phyloP scores from a whole-genome alignment of 2,329 filamentous ascomycete species.

The Trichoderma afroharzianum region DNA sequence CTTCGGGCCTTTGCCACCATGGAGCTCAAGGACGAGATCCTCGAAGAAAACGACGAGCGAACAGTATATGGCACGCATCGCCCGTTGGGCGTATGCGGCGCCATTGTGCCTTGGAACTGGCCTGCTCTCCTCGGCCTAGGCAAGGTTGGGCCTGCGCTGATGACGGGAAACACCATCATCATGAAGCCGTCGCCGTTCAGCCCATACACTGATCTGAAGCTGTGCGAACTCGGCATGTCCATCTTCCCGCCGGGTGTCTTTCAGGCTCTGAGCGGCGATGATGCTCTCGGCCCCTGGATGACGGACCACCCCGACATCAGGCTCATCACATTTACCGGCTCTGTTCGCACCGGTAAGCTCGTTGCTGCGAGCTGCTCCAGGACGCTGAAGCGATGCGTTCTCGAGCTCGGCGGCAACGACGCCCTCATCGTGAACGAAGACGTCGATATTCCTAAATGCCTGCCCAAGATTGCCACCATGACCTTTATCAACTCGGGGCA shows the following conservation, averaged over 20 bases:
- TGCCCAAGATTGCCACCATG: constrained; percentile 36
- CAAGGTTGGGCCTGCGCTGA: constrained; percentile 54
- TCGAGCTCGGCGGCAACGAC: constrained; percentile 67
- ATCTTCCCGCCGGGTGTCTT: constrained; percentile 61
- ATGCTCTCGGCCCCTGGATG: constrained; percentile 56
- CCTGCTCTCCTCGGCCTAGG: constrained; percentile 40
- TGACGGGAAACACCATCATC: constrained; percentile 55
- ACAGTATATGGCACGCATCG: constrained; percentile 19
- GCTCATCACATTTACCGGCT: constrained; percentile 71
- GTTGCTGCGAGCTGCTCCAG: constrained; percentile 70
- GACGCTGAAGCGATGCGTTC: constrained; percentile 61
- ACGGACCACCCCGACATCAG: constrained; percentile 55
- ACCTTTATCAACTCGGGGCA: constrained; percentile 56
- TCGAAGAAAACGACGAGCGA: constrained; percentile 33
- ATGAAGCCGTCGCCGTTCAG: constrained; percentile 57
- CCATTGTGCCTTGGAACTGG: constrained; percentile 52
- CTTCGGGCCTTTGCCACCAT: constrained; percentile 28
- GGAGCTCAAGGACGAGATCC: constrained; percentile 34
- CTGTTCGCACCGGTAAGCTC: constrained; percentile 63
- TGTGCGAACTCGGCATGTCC: constrained; percentile 53
- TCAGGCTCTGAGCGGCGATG: constrained; percentile 57
- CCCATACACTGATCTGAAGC: constrained; percentile 55
- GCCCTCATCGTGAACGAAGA: constrained; percentile 47
- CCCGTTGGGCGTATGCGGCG: constrained; percentile 41
- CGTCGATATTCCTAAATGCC: constrained; percentile 43